phyloP scores from a whole-genome alignment of 2,329 filamentous ascomycete genomes.

The Mycosphaerella sp. region DNA sequence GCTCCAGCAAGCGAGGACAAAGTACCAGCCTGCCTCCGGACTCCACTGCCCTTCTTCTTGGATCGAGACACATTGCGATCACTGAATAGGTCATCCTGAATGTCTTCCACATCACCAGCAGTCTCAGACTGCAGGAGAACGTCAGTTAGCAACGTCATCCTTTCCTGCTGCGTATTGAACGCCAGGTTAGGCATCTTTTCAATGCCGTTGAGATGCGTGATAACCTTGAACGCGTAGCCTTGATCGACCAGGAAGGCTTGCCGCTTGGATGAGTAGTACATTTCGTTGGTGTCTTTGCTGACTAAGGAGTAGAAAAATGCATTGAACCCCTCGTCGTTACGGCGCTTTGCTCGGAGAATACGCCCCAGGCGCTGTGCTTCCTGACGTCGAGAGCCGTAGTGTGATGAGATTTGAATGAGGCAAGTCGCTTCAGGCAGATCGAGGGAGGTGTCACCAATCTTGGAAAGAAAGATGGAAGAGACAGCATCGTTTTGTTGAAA shows the following conservation, averaged over 20 bases:
- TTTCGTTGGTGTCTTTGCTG: slow-evolving; percentile 94
- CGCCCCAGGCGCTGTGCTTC: slow-evolving; percentile 90
- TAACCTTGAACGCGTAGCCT: slow-evolving; percentile 98
- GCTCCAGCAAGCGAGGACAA: slow-evolving; percentile 83
- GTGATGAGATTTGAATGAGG: slow-evolving; percentile 93
- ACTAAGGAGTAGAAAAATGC: slow-evolving; percentile 98
- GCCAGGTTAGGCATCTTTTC: slow-evolving; percentile 74
- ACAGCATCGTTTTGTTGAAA: slow-evolving; percentile 88
- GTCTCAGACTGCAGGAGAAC: slow-evolving; percentile 83
- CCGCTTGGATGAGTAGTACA: slow-evolving; percentile 94
- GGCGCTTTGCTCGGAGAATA: slow-evolving; percentile 86
- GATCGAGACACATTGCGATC: slow-evolving; percentile 43
- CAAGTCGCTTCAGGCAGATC: slow-evolving; percentile 95
- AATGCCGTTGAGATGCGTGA: slow-evolving; percentile 88
- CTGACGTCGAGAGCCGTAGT: slow-evolving; percentile 93
- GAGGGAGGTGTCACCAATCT: slow-evolving; percentile 97
- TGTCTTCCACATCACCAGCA: slow-evolving; percentile 62
- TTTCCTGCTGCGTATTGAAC: slow-evolving; percentile 71
- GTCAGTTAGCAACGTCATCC: slow-evolving; percentile 78
- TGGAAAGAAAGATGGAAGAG: slow-evolving; percentile 91
- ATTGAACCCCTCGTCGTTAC: slow-evolving; percentile 98
- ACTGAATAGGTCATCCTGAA: slow-evolving; percentile 61
- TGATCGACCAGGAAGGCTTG: slow-evolving; percentile 97
- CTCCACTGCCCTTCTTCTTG: slow-evolving; percentile 47
- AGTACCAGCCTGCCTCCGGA: slow-evolving; percentile 74